Conservation (phyloP, 805 yeast species). For the Candida bentonensis region DNA sequence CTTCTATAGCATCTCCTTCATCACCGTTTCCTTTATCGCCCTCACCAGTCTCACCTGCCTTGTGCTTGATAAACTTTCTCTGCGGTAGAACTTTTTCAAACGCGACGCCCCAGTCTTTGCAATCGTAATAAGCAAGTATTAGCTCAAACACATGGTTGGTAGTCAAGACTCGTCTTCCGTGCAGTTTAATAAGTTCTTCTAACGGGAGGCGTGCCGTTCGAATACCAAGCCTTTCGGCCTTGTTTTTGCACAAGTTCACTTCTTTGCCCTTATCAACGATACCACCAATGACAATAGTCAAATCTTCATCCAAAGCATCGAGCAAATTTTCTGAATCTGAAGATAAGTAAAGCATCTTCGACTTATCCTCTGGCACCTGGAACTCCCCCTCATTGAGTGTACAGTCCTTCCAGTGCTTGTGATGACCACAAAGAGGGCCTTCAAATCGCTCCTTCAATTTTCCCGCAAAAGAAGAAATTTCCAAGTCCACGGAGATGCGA, state of each 20-base stretch:
- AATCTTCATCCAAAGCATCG: constrained; percentile 47
- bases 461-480: constrained; percentile 52
- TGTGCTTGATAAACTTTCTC: constrained; percentile 36
- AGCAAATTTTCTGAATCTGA: constrained; percentile 74
- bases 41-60: background rate
- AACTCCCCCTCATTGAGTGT: constrained; percentile 31
- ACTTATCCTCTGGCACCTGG: constrained; percentile 24
- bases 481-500: constrained; percentile 39
- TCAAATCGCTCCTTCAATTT: constrained; percentile 58
- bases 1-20: background rate
- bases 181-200: constrained; percentile 64
- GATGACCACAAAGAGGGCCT: constrained; percentile 37
- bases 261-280: constrained; percentile 92
- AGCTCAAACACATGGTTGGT: constrained; percentile 92
- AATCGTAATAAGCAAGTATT: constrained; percentile 66
- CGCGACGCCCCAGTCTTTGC: constrained; percentile 70
- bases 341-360: constrained; percentile 49
- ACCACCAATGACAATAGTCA: constrained; percentile 84
- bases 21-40: background rate
- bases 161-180: constrained; percentile 81
- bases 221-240: constrained; percentile 63
- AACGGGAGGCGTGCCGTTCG: constrained; percentile 73
- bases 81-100: constrained; percentile 80
- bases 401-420: constrained; percentile 56
- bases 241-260: constrained; percentile 63